Evolutionary conservation across 768 basidiomycete genomes (phyloP).

Genomic region (Pleurotus djamor): DNA sequence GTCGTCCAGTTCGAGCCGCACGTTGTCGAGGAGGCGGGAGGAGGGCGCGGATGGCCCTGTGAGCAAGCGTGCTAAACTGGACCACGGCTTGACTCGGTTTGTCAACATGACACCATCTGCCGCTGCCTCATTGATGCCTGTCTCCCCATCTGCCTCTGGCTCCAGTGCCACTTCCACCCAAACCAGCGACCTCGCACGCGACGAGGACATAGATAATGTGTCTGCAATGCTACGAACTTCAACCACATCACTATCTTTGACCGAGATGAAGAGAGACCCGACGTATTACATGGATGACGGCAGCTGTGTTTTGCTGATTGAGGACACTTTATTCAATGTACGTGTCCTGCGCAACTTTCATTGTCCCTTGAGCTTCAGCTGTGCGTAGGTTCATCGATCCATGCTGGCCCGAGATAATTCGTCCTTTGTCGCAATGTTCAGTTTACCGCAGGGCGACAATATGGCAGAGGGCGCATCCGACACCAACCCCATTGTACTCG

Average conservation of each 20-base stretch:
- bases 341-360: constrained; percentile 14
- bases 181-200: neutral
- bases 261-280: constrained; percentile 36
- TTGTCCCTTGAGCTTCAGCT: neutral
- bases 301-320: constrained; percentile 63
- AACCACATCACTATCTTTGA: neutral
- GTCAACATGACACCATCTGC: neutral
- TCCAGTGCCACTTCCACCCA: neutral
- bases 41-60: neutral
- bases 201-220: constrained; percentile 14
- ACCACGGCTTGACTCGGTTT: constrained; percentile 1
- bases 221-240: constrained; percentile 1
- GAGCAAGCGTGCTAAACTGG: constrained; percentile 7
- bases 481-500: constrained; percentile 59
- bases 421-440: constrained; percentile 65
- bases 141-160: neutral
- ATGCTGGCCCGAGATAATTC: constrained; percentile 63
- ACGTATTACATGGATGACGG: constrained; percentile 67
- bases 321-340: constrained; percentile 69
- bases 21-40: neutral
- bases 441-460: constrained; percentile 55
- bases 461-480: constrained; percentile 60
- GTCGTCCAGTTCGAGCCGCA: neutral
- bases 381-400: constrained; percentile 52
- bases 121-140: neutral